These are phyloP conservation scores for Chalaropsis ovoidea DNA, from an alignment of 2,329 filamentous ascomycete species.

Conservation along the genomic window DNA sequence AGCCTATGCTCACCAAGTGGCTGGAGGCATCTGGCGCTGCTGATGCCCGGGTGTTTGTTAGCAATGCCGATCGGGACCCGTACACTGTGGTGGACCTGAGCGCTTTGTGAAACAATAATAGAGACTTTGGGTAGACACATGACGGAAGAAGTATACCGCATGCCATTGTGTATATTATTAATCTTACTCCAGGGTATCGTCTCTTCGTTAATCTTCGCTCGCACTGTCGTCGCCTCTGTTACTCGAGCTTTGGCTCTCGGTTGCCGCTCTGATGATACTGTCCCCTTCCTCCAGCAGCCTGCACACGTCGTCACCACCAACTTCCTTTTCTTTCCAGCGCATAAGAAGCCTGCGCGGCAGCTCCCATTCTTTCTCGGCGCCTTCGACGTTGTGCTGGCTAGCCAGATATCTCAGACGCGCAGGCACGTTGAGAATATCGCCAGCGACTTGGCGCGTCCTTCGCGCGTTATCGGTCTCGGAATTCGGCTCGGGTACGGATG, in stretches of 20 bases:
- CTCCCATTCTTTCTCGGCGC: slow-evolving; percentile 50
- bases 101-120: slow-evolving; percentile 31
- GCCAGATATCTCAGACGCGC: slow-evolving; percentile 49
- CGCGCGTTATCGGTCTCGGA: slow-evolving; percentile 30
- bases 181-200: slow-evolving; percentile 21
- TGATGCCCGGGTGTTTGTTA: slow-evolving; percentile 58
- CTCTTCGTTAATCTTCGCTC: slow-evolving; percentile 1
- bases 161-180: slow-evolving; percentile 16
- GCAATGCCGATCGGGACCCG: slow-evolving; percentile 73
- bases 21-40: slow-evolving; percentile 42
- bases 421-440: slow-evolving; percentile 53
- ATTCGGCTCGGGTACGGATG: slow-evolving; percentile 40
- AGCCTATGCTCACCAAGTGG: slow-evolving; percentile 50
- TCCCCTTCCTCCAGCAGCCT: slow-evolving; percentile 47
- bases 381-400: slow-evolving; percentile 48
- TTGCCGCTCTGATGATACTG: slow-evolving; percentile 35
- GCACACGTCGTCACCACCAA: slow-evolving; percentile 47
- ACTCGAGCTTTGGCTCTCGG: background rate
- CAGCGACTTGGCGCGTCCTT: slow-evolving; percentile 47
- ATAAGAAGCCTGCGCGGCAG: slow-evolving; percentile 43
- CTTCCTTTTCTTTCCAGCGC: slow-evolving; percentile 44
- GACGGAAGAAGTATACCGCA: background rate
- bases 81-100: slow-evolving; percentile 61
- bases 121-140: background rate
- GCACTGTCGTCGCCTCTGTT: slow-evolving; percentile 16